A percentile compares a stretch with the other conserved stretches of the same genome.
phyloP scores from a whole-genome alignment of 192 early-diverging fungal species.

The Gaertneriomyces sp. region DNA sequence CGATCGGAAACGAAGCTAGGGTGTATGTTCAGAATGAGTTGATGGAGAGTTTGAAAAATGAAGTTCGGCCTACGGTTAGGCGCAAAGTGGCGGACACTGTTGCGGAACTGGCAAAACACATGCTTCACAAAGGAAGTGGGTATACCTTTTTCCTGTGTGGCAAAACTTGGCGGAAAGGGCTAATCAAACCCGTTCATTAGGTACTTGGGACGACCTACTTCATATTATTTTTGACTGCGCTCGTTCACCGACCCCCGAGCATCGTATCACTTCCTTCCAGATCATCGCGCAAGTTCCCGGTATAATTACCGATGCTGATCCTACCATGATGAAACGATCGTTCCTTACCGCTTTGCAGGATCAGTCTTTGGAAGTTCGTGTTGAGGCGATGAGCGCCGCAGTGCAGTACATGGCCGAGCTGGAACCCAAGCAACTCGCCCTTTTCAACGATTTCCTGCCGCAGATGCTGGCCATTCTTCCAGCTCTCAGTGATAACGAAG shows the following conservation, averaged over 20 bases:
- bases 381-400: constrained; percentile 45
- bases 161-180: not conserved
- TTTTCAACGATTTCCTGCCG: constrained; percentile 68
- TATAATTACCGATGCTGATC: constrained; percentile 70
- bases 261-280: constrained; percentile 85
- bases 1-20: constrained; percentile 61
- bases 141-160: not conserved
- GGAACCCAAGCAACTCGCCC: constrained; percentile 46
- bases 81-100: constrained; percentile 95
- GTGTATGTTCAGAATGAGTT: constrained; percentile 71
- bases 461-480: constrained; percentile 80
- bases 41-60: constrained; percentile 72
- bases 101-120: constrained; percentile 71
- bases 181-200: constrained; percentile 27
- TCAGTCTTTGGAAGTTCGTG: constrained; percentile 25
- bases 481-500: constrained; percentile 62
- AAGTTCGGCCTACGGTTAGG: constrained; percentile 67
- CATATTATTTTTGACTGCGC: constrained; percentile 77
- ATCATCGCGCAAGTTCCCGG: constrained; percentile 82
- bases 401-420: constrained; percentile 76
- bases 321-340: constrained; percentile 64
- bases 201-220: constrained; percentile 78
- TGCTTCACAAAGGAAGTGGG: constrained; percentile 37
- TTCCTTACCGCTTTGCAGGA: constrained; percentile 70
- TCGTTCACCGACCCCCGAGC: constrained; percentile 68